Base-by-base conservation (phyloP, 2,329 filamentous ascomycete species). In the Pseudomassariella vexata region DNA sequence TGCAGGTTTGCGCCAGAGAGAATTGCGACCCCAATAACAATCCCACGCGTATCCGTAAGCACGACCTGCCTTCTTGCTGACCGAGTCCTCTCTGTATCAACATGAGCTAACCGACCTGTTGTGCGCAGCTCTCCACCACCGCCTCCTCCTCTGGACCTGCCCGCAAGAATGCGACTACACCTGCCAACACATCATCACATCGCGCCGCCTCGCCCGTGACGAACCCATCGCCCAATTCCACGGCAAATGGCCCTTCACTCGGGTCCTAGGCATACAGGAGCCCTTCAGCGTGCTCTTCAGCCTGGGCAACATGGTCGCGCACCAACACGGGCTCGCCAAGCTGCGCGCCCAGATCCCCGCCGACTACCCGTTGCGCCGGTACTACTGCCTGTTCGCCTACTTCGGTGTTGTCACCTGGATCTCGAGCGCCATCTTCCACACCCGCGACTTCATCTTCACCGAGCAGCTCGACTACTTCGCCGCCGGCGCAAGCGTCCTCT, bases 391-490 rank as follows among this genome's bases (percentile, higher is more conserved):
- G 32, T 83, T 96, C 52, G 84, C 86, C 42, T 84, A 84, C 57
- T 74, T 92, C 47, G 87, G 89, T 30, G 73, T 92, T 47, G 76
- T 75, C 6, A 84, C 84, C 49, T 98, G 92, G 92, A 66, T 79
- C 24, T 89, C 87, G 58, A 92, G 85, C 63, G 82, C 89, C 66
- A 62, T 95, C 36, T 98, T 98, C 61, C 92, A 98, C 59, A 88
- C 84, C 0, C 70, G 92, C 32, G 92, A 98, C 61, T 94, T 92
- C 53, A 58, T 63, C 11, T 42, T 82, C 25, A 98, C 92, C 12
- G 92, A 98, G 68, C 86, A 94, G 63, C 64, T 95, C 62, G 92
- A 98, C 61, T 98, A 98, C 62, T 95, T 95, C 53, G 92, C 77
- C 12, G 92, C 92, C 8, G 92, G 89, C 22, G 88, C 85, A 25